Evolutionary conservation across 2,329 filamentous ascomycete genomes (phyloP).

Genomic region (Aspergillus quadricinctus): DNA sequence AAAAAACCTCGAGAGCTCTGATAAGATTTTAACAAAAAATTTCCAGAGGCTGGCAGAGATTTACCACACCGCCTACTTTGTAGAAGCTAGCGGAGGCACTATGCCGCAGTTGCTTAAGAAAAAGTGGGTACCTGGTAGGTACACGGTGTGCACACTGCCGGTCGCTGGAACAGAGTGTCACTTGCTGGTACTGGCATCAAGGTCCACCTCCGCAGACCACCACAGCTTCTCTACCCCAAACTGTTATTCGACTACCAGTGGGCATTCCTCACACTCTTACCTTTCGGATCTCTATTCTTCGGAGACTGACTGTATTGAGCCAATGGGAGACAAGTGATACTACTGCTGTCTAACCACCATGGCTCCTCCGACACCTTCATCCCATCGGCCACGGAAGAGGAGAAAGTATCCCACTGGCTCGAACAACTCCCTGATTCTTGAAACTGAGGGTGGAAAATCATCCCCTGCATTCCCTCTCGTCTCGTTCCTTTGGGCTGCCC

Average conservation of each 20-base stretch:
- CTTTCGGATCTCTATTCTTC: neutral
- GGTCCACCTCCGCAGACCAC: neutral
- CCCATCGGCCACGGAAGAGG: constrained; percentile 45
- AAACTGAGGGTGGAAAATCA: constrained; percentile 42
- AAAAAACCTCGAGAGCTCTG: constrained; percentile 5
- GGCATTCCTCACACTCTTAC: neutral
- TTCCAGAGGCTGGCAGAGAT: constrained; percentile 26
- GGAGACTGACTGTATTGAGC: neutral
- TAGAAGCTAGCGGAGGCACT: constrained; percentile 13
- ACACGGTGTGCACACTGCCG: constrained; percentile 4
- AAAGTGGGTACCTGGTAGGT: constrained; percentile 18
- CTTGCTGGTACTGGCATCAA: constrained; percentile 1
- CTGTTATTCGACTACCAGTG: neutral
- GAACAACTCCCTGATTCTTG: constrained; percentile 41
- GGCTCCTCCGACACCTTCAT: constrained; percentile 28
- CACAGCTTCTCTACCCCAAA: constrained; percentile 3
- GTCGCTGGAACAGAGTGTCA: constrained; percentile 9
- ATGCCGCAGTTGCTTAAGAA: neutral
- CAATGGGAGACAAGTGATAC: constrained; percentile 21
- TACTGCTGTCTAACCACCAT: constrained; percentile 16
- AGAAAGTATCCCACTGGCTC: constrained; percentile 37
- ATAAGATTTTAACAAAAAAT: constrained; percentile 14
- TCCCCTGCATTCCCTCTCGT: constrained; percentile 81
- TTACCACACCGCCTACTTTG: constrained; percentile 23
- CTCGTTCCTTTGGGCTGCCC: constrained; percentile 89